Evolutionary conservation across 2,329 filamentous ascomycete species (phyloP), one percentile per base, ranked within the genome.

Genomic region (Verticillium tricorpus): DNA sequence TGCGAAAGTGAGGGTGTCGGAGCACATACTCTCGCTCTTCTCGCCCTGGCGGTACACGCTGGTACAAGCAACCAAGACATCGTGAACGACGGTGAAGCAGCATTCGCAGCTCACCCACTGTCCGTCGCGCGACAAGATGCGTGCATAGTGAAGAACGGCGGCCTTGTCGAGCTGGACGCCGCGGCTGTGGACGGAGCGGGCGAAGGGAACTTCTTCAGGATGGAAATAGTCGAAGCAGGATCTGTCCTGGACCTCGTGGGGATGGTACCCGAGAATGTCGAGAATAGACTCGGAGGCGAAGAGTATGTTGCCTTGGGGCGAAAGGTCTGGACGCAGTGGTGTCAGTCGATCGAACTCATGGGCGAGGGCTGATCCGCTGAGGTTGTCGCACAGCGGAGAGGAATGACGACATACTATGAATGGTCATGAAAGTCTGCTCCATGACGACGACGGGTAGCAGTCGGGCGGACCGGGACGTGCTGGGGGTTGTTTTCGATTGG

Each of bases 371-470:
- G 52, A 64, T 57, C 66, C 56, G 58, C 39, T 58, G 39, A 39
- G 61, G 28, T 60, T 54, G 60, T 65, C 60, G 17, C 57, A 62
- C 62, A 62, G 65, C 65, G 8, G 19, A 52, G 5, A 5, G 19
- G 4, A 19, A 19, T 52, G 8, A 62, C 1, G 52, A 80, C 87
- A 79, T 78, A 91, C 92, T 92, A 73, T 95, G 92, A 72, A 96
- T 95, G 68, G 91, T 93, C 78, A 96, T 95, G 78, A 96, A 96
- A 35, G 92, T 95, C 68, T 90, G 90, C 76, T 93, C 90, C 90
- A 92, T 91, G 66, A 72, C 74, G 70, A 65, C 64, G 40, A 34
- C 5, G 31, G 50, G 25, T 12, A 14, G 14, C 54, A 22, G 19
- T 25, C n/a, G 19, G 45, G 22, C 19, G 45, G 22, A 22, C 45